phyloP scores from a whole-genome alignment of 345 rosid genomes.

The Luvunga scandens region DNA sequence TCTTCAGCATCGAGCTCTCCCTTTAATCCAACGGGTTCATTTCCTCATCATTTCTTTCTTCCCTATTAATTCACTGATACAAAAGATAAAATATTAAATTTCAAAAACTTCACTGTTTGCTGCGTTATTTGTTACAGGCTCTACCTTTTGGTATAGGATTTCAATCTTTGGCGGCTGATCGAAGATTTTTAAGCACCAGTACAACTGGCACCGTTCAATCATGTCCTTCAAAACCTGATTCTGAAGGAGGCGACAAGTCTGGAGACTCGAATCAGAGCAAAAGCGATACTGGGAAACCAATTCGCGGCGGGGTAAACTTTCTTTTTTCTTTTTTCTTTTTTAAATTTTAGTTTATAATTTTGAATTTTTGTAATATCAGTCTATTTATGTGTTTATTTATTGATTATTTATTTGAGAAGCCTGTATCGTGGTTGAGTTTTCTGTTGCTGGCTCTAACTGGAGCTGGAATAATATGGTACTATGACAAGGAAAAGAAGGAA shows the following conservation, averaged over 20 bases:
- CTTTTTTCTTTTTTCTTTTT: not conserved
- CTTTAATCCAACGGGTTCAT: constrained; percentile 42
- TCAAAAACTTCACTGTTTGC: not conserved
- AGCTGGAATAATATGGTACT: constrained; percentile 69
- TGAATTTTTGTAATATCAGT: not conserved
- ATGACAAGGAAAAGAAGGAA: constrained; percentile 70
- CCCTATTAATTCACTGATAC: not conserved
- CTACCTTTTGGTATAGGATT: constrained; percentile 30
- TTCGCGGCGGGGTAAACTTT: constrained; percentile 85
- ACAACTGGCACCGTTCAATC: constrained; percentile 17
- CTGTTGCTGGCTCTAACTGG: constrained; percentile 74
- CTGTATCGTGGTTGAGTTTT: constrained; percentile 93
- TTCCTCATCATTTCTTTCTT: constrained; percentile 5
- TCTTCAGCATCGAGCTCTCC: constrained; percentile 21
- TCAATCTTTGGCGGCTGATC: constrained; percentile 23
- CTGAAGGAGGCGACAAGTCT: constrained; percentile 47
- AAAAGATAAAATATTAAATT: too few relatives aligned
- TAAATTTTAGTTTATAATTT: not conserved
- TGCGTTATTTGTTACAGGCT: constrained; percentile 29
- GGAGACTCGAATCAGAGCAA: constrained; percentile 52
- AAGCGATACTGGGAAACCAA: constrained; percentile 59
- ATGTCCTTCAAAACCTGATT: constrained; percentile 18
- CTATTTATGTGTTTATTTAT: not conserved
- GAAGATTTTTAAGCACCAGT: constrained; percentile 37
- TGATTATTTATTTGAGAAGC: constrained; percentile 38